Evolutionary conservation across 2,329 filamentous ascomycete genomes (phyloP).

Genomic region (Trichoderma polysporum): DNA sequence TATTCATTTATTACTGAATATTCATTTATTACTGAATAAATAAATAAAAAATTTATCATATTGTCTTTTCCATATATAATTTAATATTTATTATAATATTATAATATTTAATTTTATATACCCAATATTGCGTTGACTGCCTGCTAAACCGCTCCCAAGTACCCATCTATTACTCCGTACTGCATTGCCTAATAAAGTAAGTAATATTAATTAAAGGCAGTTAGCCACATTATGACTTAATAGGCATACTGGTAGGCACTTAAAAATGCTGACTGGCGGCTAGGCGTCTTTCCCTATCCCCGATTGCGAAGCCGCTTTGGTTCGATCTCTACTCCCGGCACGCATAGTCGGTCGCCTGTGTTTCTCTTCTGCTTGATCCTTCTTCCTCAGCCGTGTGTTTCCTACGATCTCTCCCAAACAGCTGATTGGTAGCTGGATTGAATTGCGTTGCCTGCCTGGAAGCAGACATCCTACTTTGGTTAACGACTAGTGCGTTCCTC

Average conservation of each 20-base stretch:
- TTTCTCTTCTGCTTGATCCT: conserved; percentile 1
- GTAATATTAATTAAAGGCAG: too few species aligned
- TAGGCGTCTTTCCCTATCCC: background rate
- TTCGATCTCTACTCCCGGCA: conserved; percentile 5
- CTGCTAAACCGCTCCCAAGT: too few species aligned
- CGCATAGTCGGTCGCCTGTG: background rate
- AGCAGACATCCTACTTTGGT: conserved; percentile 39
- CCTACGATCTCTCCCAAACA: conserved; percentile 1
- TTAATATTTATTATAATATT: too few species aligned
- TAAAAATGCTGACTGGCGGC: background rate
- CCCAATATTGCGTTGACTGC: too few species aligned
- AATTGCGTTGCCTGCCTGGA: conserved; percentile 38
- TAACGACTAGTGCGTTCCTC: conserved; percentile 30
- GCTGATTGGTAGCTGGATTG: conserved; percentile 7
- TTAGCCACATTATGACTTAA: background rate
- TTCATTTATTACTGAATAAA: too few species aligned
- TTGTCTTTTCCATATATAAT: too few species aligned
- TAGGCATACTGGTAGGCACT: background rate
- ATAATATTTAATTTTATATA: too few species aligned
- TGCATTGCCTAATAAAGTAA: too few species aligned
- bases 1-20: too few species aligned
- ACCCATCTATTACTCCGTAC: too few species aligned
- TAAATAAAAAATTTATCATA: too few species aligned
- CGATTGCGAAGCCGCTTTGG: background rate
- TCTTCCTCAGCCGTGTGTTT: background rate